Percentiles rank a stretch among this genome's conserved stretches.
These are phyloP conservation scores for Penicillium sp. DNA, from an alignment of 2,329 filamentous ascomycete genomes.

Conservation along the genomic window DNA sequence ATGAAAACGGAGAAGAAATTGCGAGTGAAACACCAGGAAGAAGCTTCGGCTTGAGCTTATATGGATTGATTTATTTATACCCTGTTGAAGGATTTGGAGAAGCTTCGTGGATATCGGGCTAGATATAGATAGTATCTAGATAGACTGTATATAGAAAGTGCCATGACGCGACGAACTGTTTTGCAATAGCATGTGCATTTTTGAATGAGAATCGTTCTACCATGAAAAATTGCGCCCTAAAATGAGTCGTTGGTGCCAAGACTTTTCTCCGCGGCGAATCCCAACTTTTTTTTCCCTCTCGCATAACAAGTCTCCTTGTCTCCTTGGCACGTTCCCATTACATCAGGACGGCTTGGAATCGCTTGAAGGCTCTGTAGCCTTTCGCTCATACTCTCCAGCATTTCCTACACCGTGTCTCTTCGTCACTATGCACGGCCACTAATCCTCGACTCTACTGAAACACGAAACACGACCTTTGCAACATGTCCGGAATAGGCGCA, in stretches of 20 bases:
- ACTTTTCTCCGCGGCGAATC: not conserved
- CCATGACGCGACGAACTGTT: conserved; percentile 2
- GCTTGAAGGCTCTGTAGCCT: not conserved
- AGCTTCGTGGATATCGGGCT: conserved; percentile 2
- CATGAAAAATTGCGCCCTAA: too few species aligned
- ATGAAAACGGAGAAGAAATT: conserved; percentile 95
- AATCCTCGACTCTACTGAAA: not conserved
- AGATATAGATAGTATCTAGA: conserved; percentile 7
- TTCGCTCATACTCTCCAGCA: not conserved
- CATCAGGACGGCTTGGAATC: not conserved
- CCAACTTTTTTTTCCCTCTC: not conserved
- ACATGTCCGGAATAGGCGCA: conserved; percentile 12
- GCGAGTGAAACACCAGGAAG: conserved; percentile 64
- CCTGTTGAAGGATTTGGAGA: conserved; percentile 3
- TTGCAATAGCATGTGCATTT: not conserved
- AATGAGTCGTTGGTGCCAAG: not conserved
- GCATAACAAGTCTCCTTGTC: not conserved
- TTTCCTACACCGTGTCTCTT: not conserved
- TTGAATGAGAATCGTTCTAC: not conserved
- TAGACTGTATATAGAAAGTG: conserved; percentile 14
- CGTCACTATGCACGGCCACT: not conserved
- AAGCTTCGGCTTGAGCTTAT: conserved; percentile 24
- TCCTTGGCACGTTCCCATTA: not conserved
- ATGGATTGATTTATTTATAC: conserved; percentile 8
- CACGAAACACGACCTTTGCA: not conserved